Conservation (phyloP, 2,329 filamentous ascomycete species). For the Clarireedia sp. region DNA sequence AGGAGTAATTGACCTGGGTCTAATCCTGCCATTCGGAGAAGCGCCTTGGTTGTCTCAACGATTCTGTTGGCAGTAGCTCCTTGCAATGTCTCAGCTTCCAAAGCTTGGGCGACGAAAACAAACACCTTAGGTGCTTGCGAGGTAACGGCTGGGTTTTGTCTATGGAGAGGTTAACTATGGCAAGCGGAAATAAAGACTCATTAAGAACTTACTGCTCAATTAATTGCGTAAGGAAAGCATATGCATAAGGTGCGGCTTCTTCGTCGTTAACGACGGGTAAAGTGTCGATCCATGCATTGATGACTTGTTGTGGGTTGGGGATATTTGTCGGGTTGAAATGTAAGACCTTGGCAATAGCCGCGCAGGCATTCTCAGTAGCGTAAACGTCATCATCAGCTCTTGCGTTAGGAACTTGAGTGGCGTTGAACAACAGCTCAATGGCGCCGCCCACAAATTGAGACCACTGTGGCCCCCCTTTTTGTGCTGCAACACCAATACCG, state of each 20-base stretch:
- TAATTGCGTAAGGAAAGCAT: conserved; percentile 81
- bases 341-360: conserved; percentile 92
- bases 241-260: conserved; percentile 93
- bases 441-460: conserved; percentile 76
- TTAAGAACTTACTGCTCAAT: conserved; percentile 76
- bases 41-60: conserved; percentile 66
- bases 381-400: conserved; percentile 91
- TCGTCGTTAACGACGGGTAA: conserved; percentile 91
- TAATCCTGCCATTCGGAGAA: conserved; percentile 65
- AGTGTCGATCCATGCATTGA: conserved; percentile 82
- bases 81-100: conserved; percentile 84
- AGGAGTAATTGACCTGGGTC: conserved; percentile 70
- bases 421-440: conserved; percentile 76
- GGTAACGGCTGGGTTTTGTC: conserved; percentile 77
- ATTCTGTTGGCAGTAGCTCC: conserved; percentile 74
- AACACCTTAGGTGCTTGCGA: conserved; percentile 75
- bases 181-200: background rate
- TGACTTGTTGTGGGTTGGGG: conserved; percentile 65
- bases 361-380: conserved; percentile 94
- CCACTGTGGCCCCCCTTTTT: conserved; percentile 83
- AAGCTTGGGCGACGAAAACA: conserved; percentile 73
- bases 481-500: conserved; percentile 89
- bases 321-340: conserved; percentile 80
- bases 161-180: conserved; percentile 35
- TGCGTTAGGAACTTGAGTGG: conserved; percentile 71